Conservation (phyloP, 495 filamentous ascomycete species). For the Apodospora peruviana region DNA sequence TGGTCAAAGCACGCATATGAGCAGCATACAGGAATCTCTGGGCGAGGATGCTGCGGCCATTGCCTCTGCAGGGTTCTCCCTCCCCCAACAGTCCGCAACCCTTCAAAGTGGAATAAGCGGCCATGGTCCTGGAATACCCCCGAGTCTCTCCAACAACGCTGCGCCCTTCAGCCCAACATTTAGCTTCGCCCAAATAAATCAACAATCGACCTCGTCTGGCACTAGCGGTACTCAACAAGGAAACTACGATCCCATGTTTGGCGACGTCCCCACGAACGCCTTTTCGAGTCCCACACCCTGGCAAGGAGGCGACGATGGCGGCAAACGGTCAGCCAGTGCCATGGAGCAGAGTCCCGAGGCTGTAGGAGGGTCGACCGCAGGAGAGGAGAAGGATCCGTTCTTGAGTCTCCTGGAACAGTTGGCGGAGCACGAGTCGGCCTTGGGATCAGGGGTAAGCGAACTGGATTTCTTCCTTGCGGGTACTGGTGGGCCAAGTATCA, state of each 20-base stretch:
- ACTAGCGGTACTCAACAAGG: slow-evolving; percentile 14
- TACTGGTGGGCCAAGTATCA: slow-evolving; percentile 2
- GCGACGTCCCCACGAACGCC: slow-evolving; percentile 39
- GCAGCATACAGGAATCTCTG: slow-evolving; percentile 17
- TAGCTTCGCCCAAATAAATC: slow-evolving; percentile 17
- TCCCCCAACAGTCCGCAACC: slow-evolving; percentile 7
- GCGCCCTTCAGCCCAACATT: slow-evolving; percentile 21
- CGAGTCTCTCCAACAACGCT: slow-evolving; percentile 3
- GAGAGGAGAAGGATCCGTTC: slow-evolving; percentile 71
- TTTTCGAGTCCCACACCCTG: slow-evolving; percentile 39
- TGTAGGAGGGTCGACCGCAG: slow-evolving; percentile 12
- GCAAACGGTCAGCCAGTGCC: slow-evolving; percentile 12
- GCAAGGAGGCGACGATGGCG: slow-evolving; percentile 31
- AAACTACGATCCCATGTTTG: slow-evolving; percentile 55
- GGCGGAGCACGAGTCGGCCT: slow-evolving; percentile 63
- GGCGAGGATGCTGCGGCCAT: slow-evolving; percentile 8
- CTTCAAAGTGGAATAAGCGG: background rate
- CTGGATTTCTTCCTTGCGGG: slow-evolving; percentile 56
- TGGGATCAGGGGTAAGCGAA: slow-evolving; percentile 52
- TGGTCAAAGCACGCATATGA: slow-evolving; percentile 8
- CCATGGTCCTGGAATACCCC: too few relatives aligned
- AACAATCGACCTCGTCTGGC: slow-evolving; percentile 12
- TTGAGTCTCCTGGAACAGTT: slow-evolving; percentile 72
- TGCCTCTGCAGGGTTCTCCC: slow-evolving; percentile 18
- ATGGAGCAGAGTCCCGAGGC: background rate